Base-by-base conservation (phyloP, 257 asterid species). In the Schizonepeta tenuifolia region DNA sequence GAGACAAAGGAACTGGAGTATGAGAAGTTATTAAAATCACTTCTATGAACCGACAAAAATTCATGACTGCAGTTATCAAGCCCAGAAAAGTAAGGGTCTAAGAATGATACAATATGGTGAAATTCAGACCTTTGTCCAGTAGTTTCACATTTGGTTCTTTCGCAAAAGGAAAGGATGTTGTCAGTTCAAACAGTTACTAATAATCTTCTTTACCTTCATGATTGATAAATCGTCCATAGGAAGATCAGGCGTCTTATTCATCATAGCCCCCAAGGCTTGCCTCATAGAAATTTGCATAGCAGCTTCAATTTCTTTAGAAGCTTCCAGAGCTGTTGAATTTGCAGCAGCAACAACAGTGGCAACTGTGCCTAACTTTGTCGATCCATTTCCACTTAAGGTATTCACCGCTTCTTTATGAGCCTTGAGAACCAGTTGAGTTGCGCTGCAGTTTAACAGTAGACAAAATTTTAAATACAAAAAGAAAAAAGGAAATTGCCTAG, bases 331-430 rank as follows among this genome's bases (percentile, higher is more conserved):
- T 28, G 99, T 87, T 50, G 99, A 87, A 84, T 95, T 95, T 74
- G 98, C 99, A 81, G 96, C 98, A 77, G 98, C 96, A 68, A 95
- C 99, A 56, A 95, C 99, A 73, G 99, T 83, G 80, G 99, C 97
- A 69, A 92, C 98, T 40, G 98, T 92, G 78, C 99, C 99, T 26
- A 95, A 74, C 85, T 85, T 86, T 64, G 97, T 75, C 18, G 97
- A 92, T 50, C 99, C 99, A 80, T 86, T 92, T 77, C 99, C 98
- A 83, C 97, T 95, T 77, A 95, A 82, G 67, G 99, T 92, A 76
- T 95, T 86, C 75, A 95, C 98, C 44, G 99, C 99, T 75, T 95
- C 99, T 84, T 87, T 95, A 81, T 95, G 99, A 79, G 97, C 99
- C 85, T 67, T 90, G 70, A 95, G 79, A 75, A 95, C 99, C 79